These are phyloP conservation scores for Panicum miliaceum DNA, from an alignment of 176 grass and related monocot genomes.

Conservation along the genomic window DNA sequence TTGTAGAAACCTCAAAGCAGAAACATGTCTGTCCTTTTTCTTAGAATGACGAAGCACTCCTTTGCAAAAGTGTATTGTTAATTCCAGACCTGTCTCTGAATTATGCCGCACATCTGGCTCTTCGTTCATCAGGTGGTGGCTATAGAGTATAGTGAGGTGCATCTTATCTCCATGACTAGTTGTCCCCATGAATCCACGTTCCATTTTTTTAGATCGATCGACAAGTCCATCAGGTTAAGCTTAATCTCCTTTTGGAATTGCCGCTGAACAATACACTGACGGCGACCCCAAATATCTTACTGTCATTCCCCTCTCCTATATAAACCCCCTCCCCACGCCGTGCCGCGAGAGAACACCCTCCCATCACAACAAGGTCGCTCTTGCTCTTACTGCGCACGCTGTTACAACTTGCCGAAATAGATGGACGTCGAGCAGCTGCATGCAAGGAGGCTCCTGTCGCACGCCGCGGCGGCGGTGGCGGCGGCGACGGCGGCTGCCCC, in stretches of 20 bases:
- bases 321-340: conserved; percentile 30
- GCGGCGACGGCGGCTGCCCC: not conserved
- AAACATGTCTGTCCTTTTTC: too few relatives aligned
- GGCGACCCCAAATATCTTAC: conserved; percentile 15
- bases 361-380: not conserved
- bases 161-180: conserved; percentile 38
- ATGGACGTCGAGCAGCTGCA: conserved; percentile 55
- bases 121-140: not conserved
- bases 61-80: not conserved
- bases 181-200: conserved; percentile 26
- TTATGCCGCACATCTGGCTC: not conserved
- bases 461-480: not conserved
- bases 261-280: not conserved
- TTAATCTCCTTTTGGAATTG: conserved; percentile 1
- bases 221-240: conserved; percentile 16
- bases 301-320: conserved; percentile 39
- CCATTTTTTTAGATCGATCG: conserved; percentile 1
- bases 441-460: conserved; percentile 59
- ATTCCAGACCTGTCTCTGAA: not conserved
- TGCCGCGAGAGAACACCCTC: conserved; percentile 39
- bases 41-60: not conserved
- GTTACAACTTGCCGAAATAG: not conserved
- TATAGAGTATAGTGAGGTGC: not conserved
- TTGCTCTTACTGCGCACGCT: not conserved
- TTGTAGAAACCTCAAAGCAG: not conserved